Percentiles rank a stretch among this genome's conserved stretches.
These are phyloP conservation scores for Tetragonia tetragonoides DNA, from an alignment of 148 eudicot genomes.

Conservation along the genomic window DNA sequence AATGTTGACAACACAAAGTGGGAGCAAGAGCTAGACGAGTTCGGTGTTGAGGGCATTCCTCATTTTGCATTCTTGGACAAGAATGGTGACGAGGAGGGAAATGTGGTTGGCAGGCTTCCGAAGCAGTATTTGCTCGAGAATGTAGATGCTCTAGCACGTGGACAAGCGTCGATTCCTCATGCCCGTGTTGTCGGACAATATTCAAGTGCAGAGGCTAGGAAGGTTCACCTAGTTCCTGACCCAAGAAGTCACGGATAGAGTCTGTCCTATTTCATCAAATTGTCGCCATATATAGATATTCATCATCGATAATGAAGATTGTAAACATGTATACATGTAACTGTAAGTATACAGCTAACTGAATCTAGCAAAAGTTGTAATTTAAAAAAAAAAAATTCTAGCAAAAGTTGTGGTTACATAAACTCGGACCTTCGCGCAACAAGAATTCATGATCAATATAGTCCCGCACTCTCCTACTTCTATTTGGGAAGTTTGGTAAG, in stretches of 20 bases:
- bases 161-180: constrained; percentile 73
- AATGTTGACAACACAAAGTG: constrained; percentile 97
- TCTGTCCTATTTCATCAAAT: not conserved
- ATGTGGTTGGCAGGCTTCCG: constrained; percentile 88
- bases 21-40: constrained; percentile 99
- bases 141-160: constrained; percentile 81
- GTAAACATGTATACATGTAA: not conserved
- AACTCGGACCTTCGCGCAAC: no score
- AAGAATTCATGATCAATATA: no score
- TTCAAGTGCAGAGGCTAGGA: constrained; percentile 77
- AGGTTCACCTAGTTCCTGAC: constrained; percentile 74
- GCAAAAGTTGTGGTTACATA: not conserved
- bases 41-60: constrained; percentile 97
- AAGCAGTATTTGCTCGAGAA: constrained; percentile 65
- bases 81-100: constrained; percentile 89
- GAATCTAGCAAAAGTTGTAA: not conserved
- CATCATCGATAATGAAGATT: not conserved
- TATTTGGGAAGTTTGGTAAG: no score
- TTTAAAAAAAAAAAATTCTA: not conserved
- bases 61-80: constrained; percentile 95
- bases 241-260: constrained; percentile 97
- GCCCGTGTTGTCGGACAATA: constrained; percentile 86
- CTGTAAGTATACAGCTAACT: not conserved
- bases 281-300: not conserved
- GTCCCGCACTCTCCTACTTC: no score